Evolutionary conservation across 768 basidiomycete genomes (phyloP), one percentile per base, ranked within the genome.

Genomic region (Suillus discolor): DNA sequence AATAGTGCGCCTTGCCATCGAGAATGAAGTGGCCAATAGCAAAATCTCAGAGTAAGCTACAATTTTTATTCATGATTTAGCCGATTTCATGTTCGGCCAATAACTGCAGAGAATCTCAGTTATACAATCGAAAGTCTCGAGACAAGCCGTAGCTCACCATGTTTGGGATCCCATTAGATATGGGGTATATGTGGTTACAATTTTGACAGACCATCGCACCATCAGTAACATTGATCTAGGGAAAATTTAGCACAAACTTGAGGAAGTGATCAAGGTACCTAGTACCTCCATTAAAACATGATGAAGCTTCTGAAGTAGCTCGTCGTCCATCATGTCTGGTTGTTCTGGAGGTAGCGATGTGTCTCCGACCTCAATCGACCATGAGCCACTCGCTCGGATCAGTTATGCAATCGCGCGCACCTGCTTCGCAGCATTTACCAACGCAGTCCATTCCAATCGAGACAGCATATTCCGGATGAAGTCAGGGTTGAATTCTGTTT

Each of bases 151-250:
- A 53, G 81, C 71, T 68, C 68, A 96, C 97, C 97, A 99, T 99
- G 82, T 99, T 99, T 7, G 97, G 96, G 68, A 99, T 99, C 15
- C 96, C 96, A 73, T 90, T 96, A 57, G 88, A 89, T 71, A 99
- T 94, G 31, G 90, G 89, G 72, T 97, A 98, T 20, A 88, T 82
- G 71, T 98, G 97, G 25, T 84, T 85, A 79, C 97, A 99, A 69
- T 93, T 94, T 28, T 92, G 91, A 77, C 97, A 99, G 39, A 89
- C 85, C 97, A 99, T 97, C 8, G 83, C 79, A 3, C 97, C 97
- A 78, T 97, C 95, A 70, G 94, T 88, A 15, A 99, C 83, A 69
- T 97, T 93, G 57, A 97, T 92, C 96, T 97, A 71, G 6, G n/a
- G 28, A 42, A 54, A n/a, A n/a, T 9, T 23, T 47, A 51, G 31